These are phyloP conservation scores for Paracoccidioides brasiliensis DNA, from an alignment of 2,329 filamentous ascomycete species.

Conservation along the genomic window DNA sequence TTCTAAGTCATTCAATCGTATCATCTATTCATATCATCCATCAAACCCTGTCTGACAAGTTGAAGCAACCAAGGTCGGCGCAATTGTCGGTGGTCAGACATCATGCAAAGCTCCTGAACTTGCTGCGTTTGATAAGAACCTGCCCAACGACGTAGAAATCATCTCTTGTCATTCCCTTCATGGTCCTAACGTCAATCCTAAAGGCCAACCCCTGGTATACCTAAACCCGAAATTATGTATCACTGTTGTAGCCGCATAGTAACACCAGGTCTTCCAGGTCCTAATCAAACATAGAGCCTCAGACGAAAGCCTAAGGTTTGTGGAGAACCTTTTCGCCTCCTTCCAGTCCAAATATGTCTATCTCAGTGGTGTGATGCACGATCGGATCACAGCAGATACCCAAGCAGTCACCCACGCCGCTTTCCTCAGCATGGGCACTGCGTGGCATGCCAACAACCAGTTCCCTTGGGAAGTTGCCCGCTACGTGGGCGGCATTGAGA, in stretches of 20 bases:
- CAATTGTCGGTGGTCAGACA: conserved; percentile 93
- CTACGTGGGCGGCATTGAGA: conserved; percentile 94
- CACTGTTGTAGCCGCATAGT: neutral
- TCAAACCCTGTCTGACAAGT: conserved; percentile 7
- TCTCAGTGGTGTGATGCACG: conserved; percentile 75
- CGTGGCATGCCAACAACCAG: conserved; percentile 88
- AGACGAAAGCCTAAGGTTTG: conserved; percentile 59
- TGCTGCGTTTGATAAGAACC: conserved; percentile 75
- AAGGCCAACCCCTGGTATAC: conserved; percentile 72
- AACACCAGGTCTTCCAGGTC: conserved; percentile 34
- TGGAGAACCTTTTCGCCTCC: conserved; percentile 69
- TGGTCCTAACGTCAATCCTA: conserved; percentile 77
- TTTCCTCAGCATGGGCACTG: conserved; percentile 93
- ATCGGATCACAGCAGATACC: conserved; percentile 95
- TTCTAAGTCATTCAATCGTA: neutral
- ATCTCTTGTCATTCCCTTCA: conserved; percentile 94
- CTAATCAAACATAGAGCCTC: conserved; percentile 87
- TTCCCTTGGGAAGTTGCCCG: conserved; percentile 96
- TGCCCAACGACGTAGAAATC: conserved; percentile 81
- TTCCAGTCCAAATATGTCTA: conserved; percentile 77
- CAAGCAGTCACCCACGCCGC: conserved; percentile 96
- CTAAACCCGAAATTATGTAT: conserved; percentile 9
- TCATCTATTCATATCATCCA: neutral
- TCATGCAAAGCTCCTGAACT: conserved; percentile 98
- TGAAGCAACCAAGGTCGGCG: conserved; percentile 80